Conservation (phyloP, 2,329 filamentous ascomycete species). For the Biscogniauxia mediterranea region DNA sequence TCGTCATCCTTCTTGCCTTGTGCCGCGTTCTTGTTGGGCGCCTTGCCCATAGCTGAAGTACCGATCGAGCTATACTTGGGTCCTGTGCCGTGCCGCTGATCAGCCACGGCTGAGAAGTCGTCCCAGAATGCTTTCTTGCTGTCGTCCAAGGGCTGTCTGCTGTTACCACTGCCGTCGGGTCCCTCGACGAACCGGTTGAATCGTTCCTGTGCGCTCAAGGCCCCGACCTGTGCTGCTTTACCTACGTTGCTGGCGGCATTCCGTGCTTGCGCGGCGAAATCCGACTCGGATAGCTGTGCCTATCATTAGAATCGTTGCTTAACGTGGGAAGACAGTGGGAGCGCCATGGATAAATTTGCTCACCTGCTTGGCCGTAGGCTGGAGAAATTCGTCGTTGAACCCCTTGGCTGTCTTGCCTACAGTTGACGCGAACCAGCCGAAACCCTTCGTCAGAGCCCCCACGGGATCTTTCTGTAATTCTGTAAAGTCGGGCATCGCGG, state of each 20-base stretch:
- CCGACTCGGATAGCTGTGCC: constrained; percentile 73
- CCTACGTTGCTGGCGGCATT: constrained; percentile 64
- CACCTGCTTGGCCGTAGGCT: constrained; percentile 88
- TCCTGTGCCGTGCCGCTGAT: constrained; percentile 45
- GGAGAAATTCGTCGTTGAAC: constrained; percentile 87
- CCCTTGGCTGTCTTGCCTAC: constrained; percentile 89
- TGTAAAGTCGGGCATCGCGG: constrained; percentile 65
- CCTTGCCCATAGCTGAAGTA: constrained; percentile 59
- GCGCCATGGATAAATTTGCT: constrained; percentile 21
- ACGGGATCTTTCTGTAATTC: constrained; percentile 91
- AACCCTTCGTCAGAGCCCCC: constrained; percentile 83
- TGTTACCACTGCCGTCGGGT: constrained; percentile 37
- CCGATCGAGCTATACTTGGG: constrained; percentile 51
- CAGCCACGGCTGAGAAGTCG: constrained; percentile 72
- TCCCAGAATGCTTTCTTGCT: constrained; percentile 89
- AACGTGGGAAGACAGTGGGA: not conserved
- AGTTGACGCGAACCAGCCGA: constrained; percentile 88
- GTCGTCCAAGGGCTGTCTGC: constrained; percentile 46
- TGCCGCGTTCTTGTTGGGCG: constrained; percentile 36
- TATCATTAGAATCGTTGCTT: not conserved
- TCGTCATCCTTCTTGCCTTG: constrained; percentile 52
- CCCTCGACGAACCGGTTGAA: constrained; percentile 90
- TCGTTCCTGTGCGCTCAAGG: constrained; percentile 72
- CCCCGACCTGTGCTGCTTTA: constrained; percentile 65
- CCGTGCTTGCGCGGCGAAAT: constrained; percentile 68